A percentile compares a stretch with the other conserved stretches of the same genome.
phyloP scores from a whole-genome alignment of 2,329 filamentous ascomycete genomes.

The Aureobasidium sp. region DNA sequence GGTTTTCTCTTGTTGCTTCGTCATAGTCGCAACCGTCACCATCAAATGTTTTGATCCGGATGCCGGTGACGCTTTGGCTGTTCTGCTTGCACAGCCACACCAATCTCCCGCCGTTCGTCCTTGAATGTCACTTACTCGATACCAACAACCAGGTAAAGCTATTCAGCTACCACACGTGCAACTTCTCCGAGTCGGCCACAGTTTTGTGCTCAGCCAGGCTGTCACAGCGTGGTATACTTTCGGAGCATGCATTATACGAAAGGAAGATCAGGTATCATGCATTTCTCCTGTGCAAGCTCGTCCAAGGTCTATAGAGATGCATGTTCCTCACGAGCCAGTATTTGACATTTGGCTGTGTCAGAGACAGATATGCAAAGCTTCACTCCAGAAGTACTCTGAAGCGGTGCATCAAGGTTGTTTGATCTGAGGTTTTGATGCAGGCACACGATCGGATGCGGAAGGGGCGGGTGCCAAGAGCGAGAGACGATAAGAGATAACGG shows the following conservation, averaged over 20 bases:
- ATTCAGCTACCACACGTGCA: not conserved
- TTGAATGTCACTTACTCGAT: not conserved
- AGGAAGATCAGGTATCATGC: not conserved
- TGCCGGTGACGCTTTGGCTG: slow-evolving; percentile 1
- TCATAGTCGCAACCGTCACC: slow-evolving; percentile 2
- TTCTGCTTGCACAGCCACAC: slow-evolving; percentile 3
- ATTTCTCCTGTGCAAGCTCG: not conserved
- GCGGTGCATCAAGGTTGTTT: not conserved
- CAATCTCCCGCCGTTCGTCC: not conserved
- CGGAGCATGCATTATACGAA: not conserved
- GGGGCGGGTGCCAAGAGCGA: not conserved
- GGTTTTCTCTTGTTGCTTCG: not conserved
- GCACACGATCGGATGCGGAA: not conserved
- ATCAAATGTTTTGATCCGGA: slow-evolving; percentile 3
- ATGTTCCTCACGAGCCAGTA: not conserved
- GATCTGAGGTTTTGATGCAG: not conserved
- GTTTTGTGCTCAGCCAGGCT: not conserved
- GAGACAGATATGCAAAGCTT: not conserved
- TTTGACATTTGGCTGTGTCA: not conserved
- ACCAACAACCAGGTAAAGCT: not conserved
- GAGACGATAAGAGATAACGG: not conserved
- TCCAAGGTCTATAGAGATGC: not conserved
- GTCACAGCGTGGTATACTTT: not conserved
- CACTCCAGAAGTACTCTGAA: not conserved
- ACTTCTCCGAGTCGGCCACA: not conserved